Percentiles rank a stretch among this genome's conserved stretches.
phyloP scores from a whole-genome alignment of 192 early-diverging fungal species.

The Neocallimastix lanati region DNA sequence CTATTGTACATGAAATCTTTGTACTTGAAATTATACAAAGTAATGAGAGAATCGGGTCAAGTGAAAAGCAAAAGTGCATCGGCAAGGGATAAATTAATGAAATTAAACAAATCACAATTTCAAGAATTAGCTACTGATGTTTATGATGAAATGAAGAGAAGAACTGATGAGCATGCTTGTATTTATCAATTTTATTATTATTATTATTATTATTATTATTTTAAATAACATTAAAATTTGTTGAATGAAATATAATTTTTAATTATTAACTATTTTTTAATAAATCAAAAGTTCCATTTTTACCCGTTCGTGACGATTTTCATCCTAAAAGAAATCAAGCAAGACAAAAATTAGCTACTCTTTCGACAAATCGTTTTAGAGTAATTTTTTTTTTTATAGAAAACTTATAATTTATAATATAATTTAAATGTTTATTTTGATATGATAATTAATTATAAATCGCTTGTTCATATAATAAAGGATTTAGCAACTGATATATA shows the following conservation, averaged over 20 bases:
- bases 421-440: no score
- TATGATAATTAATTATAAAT: no score
- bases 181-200: conserved; percentile 1
- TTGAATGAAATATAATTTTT: no score
- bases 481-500: conserved; percentile 83
- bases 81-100: conserved; percentile 57
- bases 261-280: no score
- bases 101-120: conserved; percentile 66
- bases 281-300: conserved; percentile 42
- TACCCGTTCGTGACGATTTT: conserved; percentile 67
- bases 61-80: conserved; percentile 13
- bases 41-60: not conserved
- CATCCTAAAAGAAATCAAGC: conserved; percentile 94
- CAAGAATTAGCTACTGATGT: conserved; percentile 90
- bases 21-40: no score
- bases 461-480: no score
- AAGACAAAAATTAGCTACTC: conserved; percentile 85
- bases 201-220: conserved; percentile 1
- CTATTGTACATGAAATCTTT: no score
- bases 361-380: conserved; percentile 63
- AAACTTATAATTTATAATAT: no score
- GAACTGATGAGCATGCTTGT: conserved; percentile 41
- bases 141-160: conserved; percentile 75
- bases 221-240: no score
- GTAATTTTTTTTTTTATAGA: no score